phyloP scores from a whole-genome alignment of 768 basidiomycete genomes.

The Phlebiopsis flavidoalba region DNA sequence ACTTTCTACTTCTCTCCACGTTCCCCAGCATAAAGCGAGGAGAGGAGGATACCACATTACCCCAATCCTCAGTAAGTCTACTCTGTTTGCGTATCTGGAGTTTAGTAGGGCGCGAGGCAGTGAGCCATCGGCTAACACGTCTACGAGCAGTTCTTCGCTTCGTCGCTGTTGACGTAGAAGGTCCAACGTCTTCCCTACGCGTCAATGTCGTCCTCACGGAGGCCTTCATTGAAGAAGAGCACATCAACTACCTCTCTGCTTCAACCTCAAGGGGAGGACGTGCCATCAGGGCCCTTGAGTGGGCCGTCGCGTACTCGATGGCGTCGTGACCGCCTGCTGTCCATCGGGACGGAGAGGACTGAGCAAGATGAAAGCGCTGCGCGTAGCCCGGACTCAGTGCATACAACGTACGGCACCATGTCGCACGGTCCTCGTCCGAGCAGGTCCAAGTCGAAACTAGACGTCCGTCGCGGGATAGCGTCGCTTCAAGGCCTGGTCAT shows the following conservation, averaged over 20 bases:
- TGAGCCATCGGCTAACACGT: too few species aligned
- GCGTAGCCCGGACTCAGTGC: constrained; percentile 18
- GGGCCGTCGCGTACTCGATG: constrained; percentile 54
- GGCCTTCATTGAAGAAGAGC: neutral
- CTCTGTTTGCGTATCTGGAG: too few species aligned
- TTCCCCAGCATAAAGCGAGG: too few species aligned
- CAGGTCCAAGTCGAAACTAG: constrained; percentile 18
- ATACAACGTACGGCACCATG: constrained; percentile 53
- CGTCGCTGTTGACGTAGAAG: too few species aligned
- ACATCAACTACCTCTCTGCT: neutral
- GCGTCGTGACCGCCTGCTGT: constrained; percentile 56
- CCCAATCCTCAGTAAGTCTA: too few species aligned
- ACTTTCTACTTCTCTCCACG: too few species aligned
- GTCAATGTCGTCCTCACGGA: neutral
- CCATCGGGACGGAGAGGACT: constrained; percentile 35
- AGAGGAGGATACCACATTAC: too few species aligned
- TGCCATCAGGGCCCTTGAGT: constrained; percentile 32
- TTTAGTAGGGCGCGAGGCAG: too few species aligned
- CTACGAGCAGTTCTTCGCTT: too few species aligned
- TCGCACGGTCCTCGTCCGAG: constrained; percentile 15
- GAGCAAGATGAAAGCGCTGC: constrained; percentile 15
- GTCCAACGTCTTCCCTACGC: neutral
- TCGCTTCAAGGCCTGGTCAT: constrained; percentile 31
- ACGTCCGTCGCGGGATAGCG: constrained; percentile 32
- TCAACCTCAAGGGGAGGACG: neutral